Conservation (phyloP, 2,329 filamentous ascomycete species). For the Alternaria conjuncta region DNA sequence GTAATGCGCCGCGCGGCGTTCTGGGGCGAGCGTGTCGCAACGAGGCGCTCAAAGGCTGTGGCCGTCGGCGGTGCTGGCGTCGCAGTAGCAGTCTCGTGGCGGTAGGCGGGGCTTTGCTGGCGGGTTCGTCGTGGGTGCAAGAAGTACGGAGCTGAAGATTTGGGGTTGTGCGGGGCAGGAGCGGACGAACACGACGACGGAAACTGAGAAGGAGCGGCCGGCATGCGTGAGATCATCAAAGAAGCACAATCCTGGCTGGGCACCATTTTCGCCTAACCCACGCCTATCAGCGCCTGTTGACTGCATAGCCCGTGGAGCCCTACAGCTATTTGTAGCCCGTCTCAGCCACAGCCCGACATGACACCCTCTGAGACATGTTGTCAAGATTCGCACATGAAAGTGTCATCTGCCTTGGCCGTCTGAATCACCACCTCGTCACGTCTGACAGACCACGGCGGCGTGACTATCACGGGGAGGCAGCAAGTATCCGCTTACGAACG, state of each 20-base stretch:
- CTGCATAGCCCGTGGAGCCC: constrained; percentile 16
- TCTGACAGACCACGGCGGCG: constrained; percentile 8
- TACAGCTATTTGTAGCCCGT: constrained; percentile 14
- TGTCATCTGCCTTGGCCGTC: constrained; percentile 12
- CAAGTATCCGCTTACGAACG: constrained; percentile 27
- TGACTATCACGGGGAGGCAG: constrained; percentile 10
- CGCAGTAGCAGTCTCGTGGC: neutral
- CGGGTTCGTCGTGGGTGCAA: constrained; percentile 5
- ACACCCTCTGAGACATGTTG: constrained; percentile 14
- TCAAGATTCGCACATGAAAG: constrained; percentile 1
- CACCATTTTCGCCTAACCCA: constrained; percentile 3
- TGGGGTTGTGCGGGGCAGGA: constrained; percentile 18
- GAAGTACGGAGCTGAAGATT: constrained; percentile 16
- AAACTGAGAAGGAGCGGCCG: constrained; percentile 14
- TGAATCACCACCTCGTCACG: constrained; percentile 14
- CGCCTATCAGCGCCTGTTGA: constrained; percentile 18
- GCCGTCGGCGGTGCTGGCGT: neutral
- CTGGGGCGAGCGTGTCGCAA: constrained; percentile 13
- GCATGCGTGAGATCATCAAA: constrained; percentile 29
- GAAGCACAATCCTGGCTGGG: constrained; percentile 5
- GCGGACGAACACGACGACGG: constrained; percentile 18
- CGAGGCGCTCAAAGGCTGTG: constrained; percentile 5
- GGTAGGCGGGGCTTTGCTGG: neutral
- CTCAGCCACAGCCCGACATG: constrained; percentile 19
- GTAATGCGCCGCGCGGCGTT: constrained; percentile 21